Percentiles rank a stretch among this genome's conserved stretches.
Evolutionary conservation across 169 alveolate species (phyloP).

Genomic region (Babesia caballi): DNA sequence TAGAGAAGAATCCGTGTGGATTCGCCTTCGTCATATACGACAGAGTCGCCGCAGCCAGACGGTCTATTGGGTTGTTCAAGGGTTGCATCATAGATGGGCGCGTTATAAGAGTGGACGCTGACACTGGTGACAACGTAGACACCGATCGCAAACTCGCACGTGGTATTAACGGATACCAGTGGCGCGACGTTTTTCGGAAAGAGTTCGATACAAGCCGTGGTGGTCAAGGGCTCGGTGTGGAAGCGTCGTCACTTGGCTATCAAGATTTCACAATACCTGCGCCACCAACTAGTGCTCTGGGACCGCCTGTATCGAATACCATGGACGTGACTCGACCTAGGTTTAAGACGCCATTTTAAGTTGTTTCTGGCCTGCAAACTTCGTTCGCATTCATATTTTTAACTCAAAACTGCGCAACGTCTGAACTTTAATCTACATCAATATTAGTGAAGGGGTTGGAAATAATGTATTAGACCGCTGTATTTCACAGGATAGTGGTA

Average conservation of each 20-base stretch:
- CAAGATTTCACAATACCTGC: slow-evolving; percentile 14
- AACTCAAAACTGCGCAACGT: neutral
- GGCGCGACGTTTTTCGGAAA: slow-evolving; percentile 71
- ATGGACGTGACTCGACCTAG: neutral
- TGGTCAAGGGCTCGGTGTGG: slow-evolving; percentile 68
- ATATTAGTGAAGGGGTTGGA: no score
- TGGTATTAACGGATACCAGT: slow-evolving; percentile 74
- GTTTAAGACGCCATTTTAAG: neutral
- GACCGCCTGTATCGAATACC: neutral
- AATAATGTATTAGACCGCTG: no score
- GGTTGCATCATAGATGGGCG: slow-evolving; percentile 77
- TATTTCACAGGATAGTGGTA: no score
- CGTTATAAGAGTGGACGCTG: slow-evolving; percentile 75
- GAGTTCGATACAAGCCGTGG: slow-evolving; percentile 67
- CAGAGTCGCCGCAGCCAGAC: slow-evolving; percentile 63
- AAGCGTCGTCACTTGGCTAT: slow-evolving; percentile 7
- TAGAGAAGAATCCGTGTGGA: slow-evolving; percentile 74
- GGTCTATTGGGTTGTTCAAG: slow-evolving; percentile 68
- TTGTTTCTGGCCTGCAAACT: no score
- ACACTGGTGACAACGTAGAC: slow-evolving; percentile 67
- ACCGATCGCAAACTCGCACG: slow-evolving; percentile 73
- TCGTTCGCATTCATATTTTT: neutral
- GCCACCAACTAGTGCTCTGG: slow-evolving; percentile 37
- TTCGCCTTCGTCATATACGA: slow-evolving; percentile 75
- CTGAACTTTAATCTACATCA: no score